Evolutionary conservation across 768 basidiomycete species (phyloP), one percentile per base, ranked within the genome.

Genomic region (Lepiota subincarnata): DNA sequence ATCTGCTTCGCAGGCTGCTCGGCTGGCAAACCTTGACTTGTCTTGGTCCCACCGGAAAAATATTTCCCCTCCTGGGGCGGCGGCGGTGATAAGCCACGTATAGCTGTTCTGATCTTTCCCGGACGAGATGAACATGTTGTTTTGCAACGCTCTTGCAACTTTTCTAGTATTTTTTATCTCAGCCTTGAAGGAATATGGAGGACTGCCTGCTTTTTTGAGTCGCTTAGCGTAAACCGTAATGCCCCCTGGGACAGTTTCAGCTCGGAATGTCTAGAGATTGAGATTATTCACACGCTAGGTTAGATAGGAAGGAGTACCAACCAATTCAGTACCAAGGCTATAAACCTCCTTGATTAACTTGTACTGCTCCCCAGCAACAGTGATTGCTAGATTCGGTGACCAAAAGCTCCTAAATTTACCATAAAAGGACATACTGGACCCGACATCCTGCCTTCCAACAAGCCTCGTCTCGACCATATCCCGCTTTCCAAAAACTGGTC

Each of bases 31-130:
- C n/a, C 42, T 41, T 4, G 26, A 13, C 11, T 3, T 24, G 14
- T 20, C 8, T 14, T 1, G n/a, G 31, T 35, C 19, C 50, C 41
- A 51, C 18, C 50, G 18, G 4, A 3, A 13, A 5, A 38, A 42
- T 5, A 51, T 10, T 11, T 51, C 40, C 2, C 50, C 50, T 20
- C 39, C 50, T 35, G 50, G 41, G 26, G 42, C 42, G 20, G 50
- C 34, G 35, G 12, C 50, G 7, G 50, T 51, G 41, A 51, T 43
- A 1, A 51, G 34, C 50, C 50, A 51, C 11, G 6, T 20, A 34
- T 35, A 51, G 12, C 20, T 28, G 7, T 34, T 41, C 31, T 31
- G 4, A n/a, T 35, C 28, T 10, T 11, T 35, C 7, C 50, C 50
- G 0, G 41, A 19, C 4, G 18, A 28, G 18, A 42, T 19, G 12